Base-by-base conservation (phyloP, 2,329 filamentous ascomycete species). In the Penicillium fuscoglaucum region DNA sequence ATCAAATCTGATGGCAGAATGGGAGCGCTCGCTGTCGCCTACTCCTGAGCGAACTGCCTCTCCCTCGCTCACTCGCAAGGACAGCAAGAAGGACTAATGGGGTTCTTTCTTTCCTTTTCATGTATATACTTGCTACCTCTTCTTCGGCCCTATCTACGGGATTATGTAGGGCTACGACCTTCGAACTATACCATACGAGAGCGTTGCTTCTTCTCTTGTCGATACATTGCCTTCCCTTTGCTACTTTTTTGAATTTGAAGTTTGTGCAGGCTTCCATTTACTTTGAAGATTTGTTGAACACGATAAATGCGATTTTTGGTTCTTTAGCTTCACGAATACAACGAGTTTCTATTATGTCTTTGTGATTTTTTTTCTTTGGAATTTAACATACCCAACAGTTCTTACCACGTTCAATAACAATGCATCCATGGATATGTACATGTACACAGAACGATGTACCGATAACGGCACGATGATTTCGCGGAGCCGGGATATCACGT, bases 1-100 rank as follows among this genome's bases (percentile, higher is more conserved):
- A n/a, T 90, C 87, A 37, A 90, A 89, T 61, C 81, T 96, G 57
- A 91, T 97, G 86, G 89, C 87, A 63, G 92, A 96, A 71, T 96
- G 91, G 90, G 93, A 98, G 78, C 90, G 87, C 74, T 90, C 85
- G 64, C 78, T 93, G 15, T 86, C 83, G 2, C 81, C 85, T 35
- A 79, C 83, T 1, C 68, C 74, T 4, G 72, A 73, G 33, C 62
- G 67, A 33, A 63, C 61, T 43, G 49, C 55, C 37, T 67, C 64
- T 37, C 60, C 67, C 35, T 58, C 57, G 6, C 55, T 60, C 9
- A 59, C 19, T 9, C 55, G 58, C 33, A 73, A 73, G 55, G 68
- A 67, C 53, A 67, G 65, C 63, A 73, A 74, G 60, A 70, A 66
- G 47, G 70, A 74, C 59, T 74, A 59, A 66, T 29, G 40, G 15